phyloP scores from a whole-genome alignment of 2,329 filamentous ascomycete species.

The Aspergillus carbonarius region DNA sequence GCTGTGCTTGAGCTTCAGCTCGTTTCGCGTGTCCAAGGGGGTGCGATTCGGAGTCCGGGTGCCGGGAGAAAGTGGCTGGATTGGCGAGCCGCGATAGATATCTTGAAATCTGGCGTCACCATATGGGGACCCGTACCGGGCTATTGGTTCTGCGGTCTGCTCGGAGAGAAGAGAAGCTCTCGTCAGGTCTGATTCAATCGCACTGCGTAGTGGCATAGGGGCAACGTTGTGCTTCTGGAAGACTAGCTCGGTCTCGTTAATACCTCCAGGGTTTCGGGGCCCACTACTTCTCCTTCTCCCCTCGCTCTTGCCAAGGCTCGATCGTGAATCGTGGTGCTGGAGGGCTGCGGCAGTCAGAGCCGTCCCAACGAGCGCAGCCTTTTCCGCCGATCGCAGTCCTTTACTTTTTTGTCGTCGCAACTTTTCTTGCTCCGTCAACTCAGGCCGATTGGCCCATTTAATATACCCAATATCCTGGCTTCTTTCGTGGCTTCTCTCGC shows the following conservation, averaged over 20 bases:
- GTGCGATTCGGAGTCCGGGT: slow-evolving; percentile 62
- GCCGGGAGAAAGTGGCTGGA: slow-evolving; percentile 56
- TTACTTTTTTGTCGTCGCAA: slow-evolving; percentile 56
- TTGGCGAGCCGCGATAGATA: slow-evolving; percentile 58
- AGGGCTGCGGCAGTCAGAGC: slow-evolving; percentile 63
- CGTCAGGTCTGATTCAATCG: slow-evolving; percentile 82
- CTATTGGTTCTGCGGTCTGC: slow-evolving; percentile 70
- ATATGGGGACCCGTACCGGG: slow-evolving; percentile 67
- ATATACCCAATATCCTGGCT: slow-evolving; percentile 47
- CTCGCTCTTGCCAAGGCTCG: slow-evolving; percentile 50
- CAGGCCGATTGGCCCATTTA: slow-evolving; percentile 48
- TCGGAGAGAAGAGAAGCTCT: slow-evolving; percentile 83
- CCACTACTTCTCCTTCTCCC: slow-evolving; percentile 42
- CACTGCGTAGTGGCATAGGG: slow-evolving; percentile 85
- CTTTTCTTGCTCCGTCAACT: slow-evolving; percentile 52
- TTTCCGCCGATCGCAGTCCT: slow-evolving; percentile 55
- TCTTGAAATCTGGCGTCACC: slow-evolving; percentile 62
- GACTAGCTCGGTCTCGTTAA: slow-evolving; percentile 56
- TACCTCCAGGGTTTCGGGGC: slow-evolving; percentile 41
- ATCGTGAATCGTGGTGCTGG: slow-evolving; percentile 64
- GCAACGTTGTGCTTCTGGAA: slow-evolving; percentile 62
- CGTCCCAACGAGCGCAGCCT: slow-evolving; percentile 55
- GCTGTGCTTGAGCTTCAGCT: slow-evolving; percentile 66
- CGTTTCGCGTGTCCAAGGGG: slow-evolving; percentile 47
- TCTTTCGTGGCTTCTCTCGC: slow-evolving; percentile 48